Conservation (phyloP, 345 rosid genomes). For the Zanthoxylum bungeanum region DNA sequence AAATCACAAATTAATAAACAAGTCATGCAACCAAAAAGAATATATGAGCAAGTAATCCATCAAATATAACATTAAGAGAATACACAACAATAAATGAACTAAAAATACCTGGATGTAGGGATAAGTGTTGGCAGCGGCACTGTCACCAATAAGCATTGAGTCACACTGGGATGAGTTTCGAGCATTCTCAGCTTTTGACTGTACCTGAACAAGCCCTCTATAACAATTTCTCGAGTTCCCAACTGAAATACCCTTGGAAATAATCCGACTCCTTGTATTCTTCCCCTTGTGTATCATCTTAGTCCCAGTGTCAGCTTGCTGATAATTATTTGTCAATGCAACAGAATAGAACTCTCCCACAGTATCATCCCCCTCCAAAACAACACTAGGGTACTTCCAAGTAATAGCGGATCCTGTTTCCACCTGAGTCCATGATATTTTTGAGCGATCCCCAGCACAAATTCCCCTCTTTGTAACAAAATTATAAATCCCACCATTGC, state of each 20-base stretch:
- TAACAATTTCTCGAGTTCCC: conserved; percentile 84
- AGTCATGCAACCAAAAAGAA: conserved; percentile 5
- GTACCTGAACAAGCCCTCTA: conserved; percentile 94
- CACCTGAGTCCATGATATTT: conserved; percentile 97
- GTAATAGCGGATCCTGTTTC: conserved; percentile 98
- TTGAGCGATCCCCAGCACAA: conserved; percentile 76
- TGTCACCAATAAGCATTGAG: conserved; percentile 94
- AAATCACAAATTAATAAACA: neutral
- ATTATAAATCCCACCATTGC: conserved; percentile 87
- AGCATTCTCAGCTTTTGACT: conserved; percentile 92
- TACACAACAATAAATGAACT: neutral
- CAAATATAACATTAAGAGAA: neutral
- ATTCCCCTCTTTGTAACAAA: conserved; percentile 94
- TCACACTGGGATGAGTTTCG: conserved; percentile 88
- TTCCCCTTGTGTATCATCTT: conserved; percentile 98
- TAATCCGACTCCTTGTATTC: conserved; percentile 81
- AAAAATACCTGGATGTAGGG: conserved; percentile 86
- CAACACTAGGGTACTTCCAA: conserved; percentile 94
- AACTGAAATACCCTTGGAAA: conserved; percentile 84
- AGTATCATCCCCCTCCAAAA: conserved; percentile 80
- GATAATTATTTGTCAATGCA: conserved; percentile 83
- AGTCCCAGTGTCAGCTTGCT: conserved; percentile 90
- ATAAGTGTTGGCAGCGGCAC: conserved; percentile 93
- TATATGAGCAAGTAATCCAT: neutral
- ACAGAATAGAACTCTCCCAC: conserved; percentile 95